A percentile compares a stretch with the other conserved stretches of the same genome.
These are phyloP conservation scores for Talaromyces atroroseus DNA, from an alignment of 2,329 filamentous ascomycete genomes.

Conservation along the genomic window DNA sequence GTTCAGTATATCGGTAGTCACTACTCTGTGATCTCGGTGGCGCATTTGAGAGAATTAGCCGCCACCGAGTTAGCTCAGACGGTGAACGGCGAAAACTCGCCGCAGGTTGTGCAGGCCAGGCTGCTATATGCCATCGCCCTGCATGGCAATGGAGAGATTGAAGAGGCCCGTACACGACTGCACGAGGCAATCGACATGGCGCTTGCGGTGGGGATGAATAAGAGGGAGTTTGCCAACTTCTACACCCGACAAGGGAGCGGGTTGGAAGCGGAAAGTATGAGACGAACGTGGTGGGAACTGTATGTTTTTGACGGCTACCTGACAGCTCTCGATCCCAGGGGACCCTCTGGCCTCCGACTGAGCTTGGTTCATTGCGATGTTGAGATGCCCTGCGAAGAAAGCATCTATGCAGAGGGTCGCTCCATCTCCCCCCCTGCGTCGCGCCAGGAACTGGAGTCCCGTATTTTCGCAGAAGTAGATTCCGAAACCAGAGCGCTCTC, in stretches of 20 bases:
- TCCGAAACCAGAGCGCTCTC: conserved; percentile 38
- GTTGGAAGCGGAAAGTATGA: conserved; percentile 58
- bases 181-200: conserved; percentile 34
- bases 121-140: conserved; percentile 10
- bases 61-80: neutral
- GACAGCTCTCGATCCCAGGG: conserved; percentile 45
- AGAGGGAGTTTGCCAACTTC: conserved; percentile 3
- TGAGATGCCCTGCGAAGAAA: conserved; percentile 68
- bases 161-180: conserved; percentile 1
- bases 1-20: conserved; percentile 12
- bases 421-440: neutral
- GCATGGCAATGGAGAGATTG: conserved; percentile 7
- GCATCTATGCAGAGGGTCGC: conserved; percentile 41
- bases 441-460: conserved; percentile 3
- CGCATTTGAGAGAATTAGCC: neutral
- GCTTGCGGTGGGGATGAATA: conserved; percentile 6
- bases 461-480: conserved; percentile 5
- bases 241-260: neutral
- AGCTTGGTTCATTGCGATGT: conserved; percentile 62
- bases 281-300: conserved; percentile 76
- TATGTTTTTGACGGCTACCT: conserved; percentile 74
- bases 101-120: conserved; percentile 7
- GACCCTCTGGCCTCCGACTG: conserved; percentile 48
- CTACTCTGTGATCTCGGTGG: conserved; percentile 8
- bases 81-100: neutral